A percentile compares a stretch with the other conserved stretches of the same genome.
These are phyloP conservation scores for Saitozyma podzolica DNA, from an alignment of 768 basidiomycete genomes.

Conservation along the genomic window DNA sequence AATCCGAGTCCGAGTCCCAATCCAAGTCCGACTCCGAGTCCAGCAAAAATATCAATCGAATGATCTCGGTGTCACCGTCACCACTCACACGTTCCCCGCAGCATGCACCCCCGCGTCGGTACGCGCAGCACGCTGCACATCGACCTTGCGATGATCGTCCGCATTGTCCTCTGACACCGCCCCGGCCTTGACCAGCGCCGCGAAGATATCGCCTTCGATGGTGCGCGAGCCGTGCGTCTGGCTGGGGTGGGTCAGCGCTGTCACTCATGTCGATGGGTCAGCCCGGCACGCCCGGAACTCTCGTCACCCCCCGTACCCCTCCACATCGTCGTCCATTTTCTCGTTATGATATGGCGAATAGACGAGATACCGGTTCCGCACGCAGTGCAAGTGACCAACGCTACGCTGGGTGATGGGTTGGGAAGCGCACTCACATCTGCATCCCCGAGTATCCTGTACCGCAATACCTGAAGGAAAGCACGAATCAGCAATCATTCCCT, in stretches of 20 bases:
- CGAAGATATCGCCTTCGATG: constrained; percentile 86
- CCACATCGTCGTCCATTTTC: not conserved
- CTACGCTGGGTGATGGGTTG: not conserved
- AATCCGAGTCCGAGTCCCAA: no score
- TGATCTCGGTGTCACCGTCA: not conserved
- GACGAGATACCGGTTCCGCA: not conserved
- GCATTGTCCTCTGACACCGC: constrained; percentile 95
- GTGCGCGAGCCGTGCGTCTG: constrained; percentile 70
- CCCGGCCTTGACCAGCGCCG: constrained; percentile 81
- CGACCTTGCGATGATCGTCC: constrained; percentile 82
- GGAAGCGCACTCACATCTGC: constrained; percentile 76
- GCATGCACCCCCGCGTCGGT: constrained; percentile 98
- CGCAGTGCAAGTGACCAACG: no score
- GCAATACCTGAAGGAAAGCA: constrained; percentile 49
- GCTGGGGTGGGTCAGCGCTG: constrained; percentile 52
- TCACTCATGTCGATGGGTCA: no score
- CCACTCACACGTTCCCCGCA: constrained; percentile 84
- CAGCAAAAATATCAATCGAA: no score
- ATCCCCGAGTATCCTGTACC: constrained; percentile 90
- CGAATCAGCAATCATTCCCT: not conserved
- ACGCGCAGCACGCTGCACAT: constrained; percentile 80
- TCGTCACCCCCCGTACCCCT: not conserved
- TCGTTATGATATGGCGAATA: not conserved
- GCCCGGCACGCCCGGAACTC: no score
- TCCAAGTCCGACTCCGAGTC: no score